A percentile compares a stretch with the other conserved stretches of the same genome.
phyloP scores from a whole-genome alignment of 1,284 basidiomycete genomes.

The Agroathelia rolfsii region DNA sequence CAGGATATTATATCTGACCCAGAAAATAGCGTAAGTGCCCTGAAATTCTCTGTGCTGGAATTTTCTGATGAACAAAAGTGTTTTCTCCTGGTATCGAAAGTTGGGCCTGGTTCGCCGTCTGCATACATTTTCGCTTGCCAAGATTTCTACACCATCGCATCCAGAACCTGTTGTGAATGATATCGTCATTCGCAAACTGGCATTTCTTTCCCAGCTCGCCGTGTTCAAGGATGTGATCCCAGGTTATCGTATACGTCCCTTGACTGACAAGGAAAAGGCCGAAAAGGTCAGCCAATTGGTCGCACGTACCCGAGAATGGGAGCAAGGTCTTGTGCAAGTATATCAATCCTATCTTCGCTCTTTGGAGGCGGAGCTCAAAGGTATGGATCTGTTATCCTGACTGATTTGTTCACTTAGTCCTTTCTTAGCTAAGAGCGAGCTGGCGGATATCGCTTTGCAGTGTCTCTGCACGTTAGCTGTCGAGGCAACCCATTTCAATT shows the following conservation, averaged over 20 bases:
- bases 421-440: conserved; percentile 55
- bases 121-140: conserved; percentile 71
- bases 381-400: conserved; percentile 31
- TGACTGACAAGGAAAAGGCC: conserved; percentile 84
- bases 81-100: no score
- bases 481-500: conserved; percentile 95
- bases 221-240: conserved; percentile 96
- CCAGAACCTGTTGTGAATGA: conserved; percentile 71
- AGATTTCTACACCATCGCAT: conserved; percentile 59
- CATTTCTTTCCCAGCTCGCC: conserved; percentile 85
- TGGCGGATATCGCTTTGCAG: conserved; percentile 66
- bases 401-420: conserved; percentile 12
- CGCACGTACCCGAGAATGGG: conserved; percentile 84
- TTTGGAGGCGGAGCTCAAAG: conserved; percentile 82
- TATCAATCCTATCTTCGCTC: conserved; percentile 86
- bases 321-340: conserved; percentile 85
- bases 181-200: conserved; percentile 74
- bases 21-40: conserved; percentile 66
- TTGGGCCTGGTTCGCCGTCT: conserved; percentile 79
- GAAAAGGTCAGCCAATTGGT: conserved; percentile 96
- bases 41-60: conserved; percentile 10
- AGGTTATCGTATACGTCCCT: conserved; percentile 77
- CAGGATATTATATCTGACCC: conserved; percentile 85
- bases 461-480: conserved; percentile 83
- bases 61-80: conserved; percentile 11